phyloP scores from a whole-genome alignment of 352 stramenopile species.

The Phytophthora megakarya region DNA sequence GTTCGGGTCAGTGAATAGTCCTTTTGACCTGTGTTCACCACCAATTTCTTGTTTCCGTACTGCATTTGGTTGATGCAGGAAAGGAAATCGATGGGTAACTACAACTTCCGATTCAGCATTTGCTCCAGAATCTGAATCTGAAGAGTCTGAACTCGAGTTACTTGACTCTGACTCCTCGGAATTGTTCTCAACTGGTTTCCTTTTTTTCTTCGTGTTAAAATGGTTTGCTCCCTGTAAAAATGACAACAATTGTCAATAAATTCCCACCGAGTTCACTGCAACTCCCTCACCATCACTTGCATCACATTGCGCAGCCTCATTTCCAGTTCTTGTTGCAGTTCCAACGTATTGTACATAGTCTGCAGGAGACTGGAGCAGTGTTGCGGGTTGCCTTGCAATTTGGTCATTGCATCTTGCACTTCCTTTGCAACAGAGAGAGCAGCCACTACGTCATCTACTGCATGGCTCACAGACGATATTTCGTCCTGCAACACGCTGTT shows the following conservation, averaged over 20 bases:
- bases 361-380: background rate
- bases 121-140: background rate
- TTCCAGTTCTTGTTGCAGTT: background rate
- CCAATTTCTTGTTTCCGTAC: background rate
- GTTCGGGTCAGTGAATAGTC: background rate
- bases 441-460: background rate
- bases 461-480: background rate
- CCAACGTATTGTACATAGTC: slow-evolving; percentile 1
- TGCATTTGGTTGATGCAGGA: background rate
- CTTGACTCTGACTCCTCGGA: too few relatives aligned
- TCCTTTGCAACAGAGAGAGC: slow-evolving; percentile 2
- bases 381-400: slow-evolving; percentile 4
- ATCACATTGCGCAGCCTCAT: background rate
- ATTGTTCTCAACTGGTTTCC: background rate
- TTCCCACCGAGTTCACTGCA: too few relatives aligned
- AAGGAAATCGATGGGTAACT: background rate
- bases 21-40: background rate
- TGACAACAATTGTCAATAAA: background rate
- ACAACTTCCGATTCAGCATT: slow-evolving; percentile 1
- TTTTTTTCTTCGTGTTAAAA: background rate
- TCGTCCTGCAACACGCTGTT: background rate
- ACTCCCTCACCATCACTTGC: background rate
- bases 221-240: background rate
- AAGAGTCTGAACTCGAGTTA: background rate
- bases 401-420: background rate